Percentiles rank a stretch among this genome's conserved stretches.
phyloP scores from a whole-genome alignment of 352 stramenopile species.

The Phytophthora colocasiae region DNA sequence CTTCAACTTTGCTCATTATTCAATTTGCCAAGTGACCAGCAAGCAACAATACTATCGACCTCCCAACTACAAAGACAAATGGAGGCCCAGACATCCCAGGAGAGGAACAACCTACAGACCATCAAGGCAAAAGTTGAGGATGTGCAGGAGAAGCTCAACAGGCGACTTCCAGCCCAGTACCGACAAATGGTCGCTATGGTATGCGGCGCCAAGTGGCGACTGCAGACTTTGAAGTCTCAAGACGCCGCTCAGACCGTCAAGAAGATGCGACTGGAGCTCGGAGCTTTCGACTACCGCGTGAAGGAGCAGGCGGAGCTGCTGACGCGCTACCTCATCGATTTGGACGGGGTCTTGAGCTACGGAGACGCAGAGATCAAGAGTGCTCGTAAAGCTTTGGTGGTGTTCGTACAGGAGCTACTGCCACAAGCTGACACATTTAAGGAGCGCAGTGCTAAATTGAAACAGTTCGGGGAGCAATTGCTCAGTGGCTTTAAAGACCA shows the following conservation, averaged over 20 bases:
- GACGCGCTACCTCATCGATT: conserved; percentile 56
- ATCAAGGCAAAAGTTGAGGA: conserved; percentile 52
- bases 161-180: conserved; percentile 45
- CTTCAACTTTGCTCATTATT: conserved; percentile 40
- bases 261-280: conserved; percentile 56
- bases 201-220: conserved; percentile 54
- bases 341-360: conserved; percentile 73
- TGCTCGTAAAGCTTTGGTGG: conserved; percentile 59
- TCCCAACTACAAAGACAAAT: conserved; percentile 12
- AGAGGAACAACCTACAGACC: conserved; percentile 48
- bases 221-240: conserved; percentile 27
- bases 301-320: conserved; percentile 72
- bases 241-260: conserved; percentile 34
- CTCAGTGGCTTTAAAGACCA: conserved; percentile 22
- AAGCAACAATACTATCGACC: conserved; percentile 12
- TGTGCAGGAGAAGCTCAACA: conserved; percentile 50
- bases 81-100: conserved; percentile 37
- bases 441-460: conserved; percentile 48
- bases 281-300: conserved; percentile 64
- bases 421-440: conserved; percentile 54
- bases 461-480: conserved; percentile 46
- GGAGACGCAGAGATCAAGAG: conserved; percentile 59
- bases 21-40: conserved; percentile 33
- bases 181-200: conserved; percentile 41
- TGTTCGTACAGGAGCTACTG: conserved; percentile 58